phyloP scores from a whole-genome alignment of 1,284 basidiomycete species.

The Pseudozyma flocculosa region DNA sequence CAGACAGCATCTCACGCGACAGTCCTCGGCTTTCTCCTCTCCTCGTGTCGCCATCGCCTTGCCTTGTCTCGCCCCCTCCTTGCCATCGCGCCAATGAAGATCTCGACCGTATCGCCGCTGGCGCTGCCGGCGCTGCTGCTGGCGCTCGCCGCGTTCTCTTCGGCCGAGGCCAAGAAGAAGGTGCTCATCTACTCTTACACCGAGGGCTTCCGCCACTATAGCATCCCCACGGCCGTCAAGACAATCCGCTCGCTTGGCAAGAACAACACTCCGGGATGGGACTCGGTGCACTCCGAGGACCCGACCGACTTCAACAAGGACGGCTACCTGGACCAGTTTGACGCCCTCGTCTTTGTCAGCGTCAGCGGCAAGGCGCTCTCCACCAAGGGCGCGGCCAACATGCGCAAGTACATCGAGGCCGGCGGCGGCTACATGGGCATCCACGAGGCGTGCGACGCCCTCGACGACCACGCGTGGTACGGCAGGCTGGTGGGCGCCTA shows the following conservation, averaged over 20 bases:
- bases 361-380: slow-evolving; percentile 40
- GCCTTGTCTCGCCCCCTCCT: no score
- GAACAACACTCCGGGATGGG: slow-evolving; percentile 6
- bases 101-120: no score
- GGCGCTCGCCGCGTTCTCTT: slow-evolving; percentile 4
- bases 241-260: slow-evolving; percentile 34
- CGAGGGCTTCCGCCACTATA: slow-evolving; percentile 40
- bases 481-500: slow-evolving; percentile 39
- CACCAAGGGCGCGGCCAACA: slow-evolving; percentile 16
- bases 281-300: slow-evolving; percentile 34
- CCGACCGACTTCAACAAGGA: slow-evolving; percentile 32
- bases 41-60: no score
- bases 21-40: no score
- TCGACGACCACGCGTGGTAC: slow-evolving; percentile 43
- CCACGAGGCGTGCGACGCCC: slow-evolving; percentile 44
- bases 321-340: slow-evolving; percentile 38
- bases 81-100: no score
- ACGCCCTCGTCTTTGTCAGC: slow-evolving; percentile 45
- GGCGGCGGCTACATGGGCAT: slow-evolving; percentile 49
- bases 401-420: slow-evolving; percentile 42
- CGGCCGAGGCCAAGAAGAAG: not conserved
- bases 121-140: slow-evolving; percentile 1
- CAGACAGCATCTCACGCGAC: no score
- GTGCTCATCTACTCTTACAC: slow-evolving; percentile 42
- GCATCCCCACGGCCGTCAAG: slow-evolving; percentile 36